These are phyloP conservation scores for Thymus quinquecostatus DNA, from an alignment of 257 asterid species.

Conservation along the genomic window DNA sequence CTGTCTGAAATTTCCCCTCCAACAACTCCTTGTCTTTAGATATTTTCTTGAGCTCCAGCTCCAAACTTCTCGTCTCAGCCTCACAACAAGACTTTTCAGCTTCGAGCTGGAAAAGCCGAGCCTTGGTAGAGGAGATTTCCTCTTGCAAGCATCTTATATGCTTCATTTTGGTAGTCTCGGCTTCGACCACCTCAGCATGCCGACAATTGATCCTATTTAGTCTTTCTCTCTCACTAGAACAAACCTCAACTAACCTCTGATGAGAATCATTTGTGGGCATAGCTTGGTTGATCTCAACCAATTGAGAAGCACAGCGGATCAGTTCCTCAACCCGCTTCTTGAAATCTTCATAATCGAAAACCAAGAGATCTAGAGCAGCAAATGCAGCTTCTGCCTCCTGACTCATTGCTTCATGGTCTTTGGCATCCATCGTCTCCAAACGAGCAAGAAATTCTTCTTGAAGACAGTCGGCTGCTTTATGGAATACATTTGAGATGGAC, in stretches of 20 bases:
- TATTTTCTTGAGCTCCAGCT: slow-evolving; percentile 29
- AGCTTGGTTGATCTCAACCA: slow-evolving; percentile 44
- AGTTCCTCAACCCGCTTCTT: slow-evolving; percentile 37
- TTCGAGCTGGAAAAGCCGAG: slow-evolving; percentile 27
- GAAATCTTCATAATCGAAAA: slow-evolving; percentile 34
- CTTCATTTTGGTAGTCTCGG: slow-evolving; percentile 10
- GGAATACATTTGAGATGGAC: slow-evolving; percentile 44
- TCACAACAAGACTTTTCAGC: slow-evolving; percentile 39
- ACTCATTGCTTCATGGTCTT: slow-evolving; percentile 49
- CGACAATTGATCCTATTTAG: slow-evolving; percentile 32
- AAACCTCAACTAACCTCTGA: slow-evolving; percentile 31
- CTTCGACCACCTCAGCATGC: slow-evolving; percentile 32
- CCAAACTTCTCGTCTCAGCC: slow-evolving; percentile 30
- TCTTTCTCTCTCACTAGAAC: slow-evolving; percentile 37
- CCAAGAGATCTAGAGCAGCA: slow-evolving; percentile 44
- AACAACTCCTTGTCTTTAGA: slow-evolving; percentile 32
- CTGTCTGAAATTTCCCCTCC: slow-evolving; percentile 27
- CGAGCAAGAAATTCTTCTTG: slow-evolving; percentile 39
- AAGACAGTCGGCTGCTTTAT: slow-evolving; percentile 42
- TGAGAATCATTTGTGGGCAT: slow-evolving; percentile 31
- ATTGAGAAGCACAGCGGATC: slow-evolving; percentile 37
- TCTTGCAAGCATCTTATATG: slow-evolving; percentile 29
- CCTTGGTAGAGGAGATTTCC: slow-evolving; percentile 12
- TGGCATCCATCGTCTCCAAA: slow-evolving; percentile 39
- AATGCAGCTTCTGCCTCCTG: slow-evolving; percentile 44